These are phyloP conservation scores for Phlyctochytrium arcticum DNA, from an alignment of 192 early-diverging fungal genomes.

Conservation along the genomic window DNA sequence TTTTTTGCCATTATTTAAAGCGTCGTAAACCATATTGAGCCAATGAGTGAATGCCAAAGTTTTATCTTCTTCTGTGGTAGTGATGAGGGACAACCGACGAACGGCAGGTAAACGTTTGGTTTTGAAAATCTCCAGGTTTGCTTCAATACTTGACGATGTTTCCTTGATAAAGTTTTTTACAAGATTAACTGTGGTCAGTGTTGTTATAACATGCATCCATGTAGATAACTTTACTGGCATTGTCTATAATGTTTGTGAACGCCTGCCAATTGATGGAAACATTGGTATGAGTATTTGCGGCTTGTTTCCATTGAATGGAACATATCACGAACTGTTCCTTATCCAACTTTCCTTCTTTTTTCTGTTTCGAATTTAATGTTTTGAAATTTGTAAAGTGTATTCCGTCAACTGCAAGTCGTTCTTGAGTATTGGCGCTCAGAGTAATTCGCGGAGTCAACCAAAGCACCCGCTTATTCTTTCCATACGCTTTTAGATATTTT, in stretches of 20 bases:
- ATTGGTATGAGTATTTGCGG: background rate
- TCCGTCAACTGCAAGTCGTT: background rate
- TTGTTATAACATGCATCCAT: slow-evolving; percentile 25
- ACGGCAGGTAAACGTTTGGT: background rate
- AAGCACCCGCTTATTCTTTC: background rate
- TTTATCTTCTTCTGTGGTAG: too few relatives aligned
- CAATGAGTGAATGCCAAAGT: background rate
- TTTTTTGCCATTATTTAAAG: slow-evolving; percentile 1
- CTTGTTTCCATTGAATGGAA: slow-evolving; percentile 16
- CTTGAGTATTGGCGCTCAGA: slow-evolving; percentile 1
- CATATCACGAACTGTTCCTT: slow-evolving; percentile 1
- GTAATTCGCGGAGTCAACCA: slow-evolving; percentile 21
- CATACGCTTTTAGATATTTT: background rate
- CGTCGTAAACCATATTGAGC: background rate
- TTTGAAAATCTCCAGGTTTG: background rate
- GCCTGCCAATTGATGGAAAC: slow-evolving; percentile 1
- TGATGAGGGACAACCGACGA: slow-evolving; percentile 2
- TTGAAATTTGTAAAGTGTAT: slow-evolving; percentile 10
- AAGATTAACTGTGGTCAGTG: background rate
- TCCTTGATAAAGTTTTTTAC: background rate
- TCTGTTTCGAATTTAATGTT: background rate
- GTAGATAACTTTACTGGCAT: slow-evolving; percentile 12
- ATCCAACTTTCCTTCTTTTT: background rate
- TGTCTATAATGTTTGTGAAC: background rate
- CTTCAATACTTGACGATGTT: background rate